These are phyloP conservation scores for Fomes fomentarius DNA, from an alignment of 1,284 basidiomycete genomes.

Conservation along the genomic window DNA sequence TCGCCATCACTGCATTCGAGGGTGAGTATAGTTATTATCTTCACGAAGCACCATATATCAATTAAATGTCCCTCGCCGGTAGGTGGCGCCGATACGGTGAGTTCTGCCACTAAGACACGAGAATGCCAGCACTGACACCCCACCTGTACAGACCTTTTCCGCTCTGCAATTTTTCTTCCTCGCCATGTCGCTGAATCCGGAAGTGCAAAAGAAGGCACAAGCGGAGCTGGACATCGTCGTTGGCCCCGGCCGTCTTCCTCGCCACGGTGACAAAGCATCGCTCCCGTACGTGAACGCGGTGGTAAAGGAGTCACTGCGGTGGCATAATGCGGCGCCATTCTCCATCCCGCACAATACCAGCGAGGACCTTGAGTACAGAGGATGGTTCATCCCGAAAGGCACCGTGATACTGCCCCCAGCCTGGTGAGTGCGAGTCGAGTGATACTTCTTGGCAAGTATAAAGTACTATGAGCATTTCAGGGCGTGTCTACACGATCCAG, in stretches of 20 bases:
- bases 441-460: too few relatives aligned
- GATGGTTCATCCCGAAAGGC: slow-evolving; percentile 27
- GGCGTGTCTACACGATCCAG: slow-evolving; percentile 13
- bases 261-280: slow-evolving; percentile 12
- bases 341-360: slow-evolving; percentile 14
- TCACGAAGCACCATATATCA: neutral
- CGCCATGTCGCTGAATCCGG: slow-evolving; percentile 28
- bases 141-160: slow-evolving; percentile 6
- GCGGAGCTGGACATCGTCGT: slow-evolving; percentile 32
- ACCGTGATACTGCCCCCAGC: too few relatives aligned
- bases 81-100: slow-evolving; percentile 4
- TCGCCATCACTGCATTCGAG: neutral
- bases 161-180: slow-evolving; percentile 17
- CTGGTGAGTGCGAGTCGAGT: slow-evolving; percentile 11
- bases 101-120: neutral
- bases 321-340: slow-evolving; percentile 19
- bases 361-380: slow-evolving; percentile 21
- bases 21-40: neutral
- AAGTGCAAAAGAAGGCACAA: slow-evolving; percentile 30
- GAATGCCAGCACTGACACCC: neutral
- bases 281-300: slow-evolving; percentile 26
- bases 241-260: slow-evolving; percentile 19
- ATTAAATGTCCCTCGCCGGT: neutral
- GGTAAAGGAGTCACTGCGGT: slow-evolving; percentile 25
- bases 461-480: neutral